These are phyloP conservation scores for Cladosporium sp. DNA, from an alignment of 2,329 filamentous ascomycete species.

Conservation along the genomic window DNA sequence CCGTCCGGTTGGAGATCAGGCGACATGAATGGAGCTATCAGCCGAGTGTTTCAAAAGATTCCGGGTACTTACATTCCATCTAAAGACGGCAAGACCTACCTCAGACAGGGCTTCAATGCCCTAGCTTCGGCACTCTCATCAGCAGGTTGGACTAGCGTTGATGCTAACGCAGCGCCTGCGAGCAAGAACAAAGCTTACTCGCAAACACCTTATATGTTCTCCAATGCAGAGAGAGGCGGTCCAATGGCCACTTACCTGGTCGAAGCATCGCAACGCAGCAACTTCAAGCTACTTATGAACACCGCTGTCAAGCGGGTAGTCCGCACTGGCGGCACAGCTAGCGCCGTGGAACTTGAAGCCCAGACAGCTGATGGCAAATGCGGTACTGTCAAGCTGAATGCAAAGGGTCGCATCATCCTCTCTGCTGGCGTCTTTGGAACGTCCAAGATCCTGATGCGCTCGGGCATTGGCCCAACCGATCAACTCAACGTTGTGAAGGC, in stretches of 20 bases:
- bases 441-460: slow-evolving; percentile 63
- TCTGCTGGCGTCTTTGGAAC: slow-evolving; percentile 66
- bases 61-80: slow-evolving; percentile 66
- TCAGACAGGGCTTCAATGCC: slow-evolving; percentile 61
- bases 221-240: slow-evolving; percentile 62
- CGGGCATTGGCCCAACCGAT: slow-evolving; percentile 61
- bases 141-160: slow-evolving; percentile 60
- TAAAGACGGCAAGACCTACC: slow-evolving; percentile 58
- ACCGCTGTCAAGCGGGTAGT: slow-evolving; percentile 63
- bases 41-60: slow-evolving; percentile 63
- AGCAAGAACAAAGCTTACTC: slow-evolving; percentile 63
- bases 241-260: slow-evolving; percentile 69
- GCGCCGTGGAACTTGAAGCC: slow-evolving; percentile 64
- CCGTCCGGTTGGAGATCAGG: slow-evolving; percentile 66
- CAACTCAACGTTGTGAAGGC: slow-evolving; percentile 45
- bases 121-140: slow-evolving; percentile 53
- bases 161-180: slow-evolving; percentile 56
- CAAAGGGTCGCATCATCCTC: slow-evolving; percentile 59
- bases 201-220: slow-evolving; percentile 64
- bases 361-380: slow-evolving; percentile 50
- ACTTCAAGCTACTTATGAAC: slow-evolving; percentile 65
- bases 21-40: slow-evolving; percentile 57
- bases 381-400: slow-evolving; percentile 58
- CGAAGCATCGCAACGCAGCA: slow-evolving; percentile 53
- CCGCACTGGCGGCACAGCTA: slow-evolving; percentile 57